Conservation (phyloP, 257 asterid genomes). For the Jacaranda mimosifolia region DNA sequence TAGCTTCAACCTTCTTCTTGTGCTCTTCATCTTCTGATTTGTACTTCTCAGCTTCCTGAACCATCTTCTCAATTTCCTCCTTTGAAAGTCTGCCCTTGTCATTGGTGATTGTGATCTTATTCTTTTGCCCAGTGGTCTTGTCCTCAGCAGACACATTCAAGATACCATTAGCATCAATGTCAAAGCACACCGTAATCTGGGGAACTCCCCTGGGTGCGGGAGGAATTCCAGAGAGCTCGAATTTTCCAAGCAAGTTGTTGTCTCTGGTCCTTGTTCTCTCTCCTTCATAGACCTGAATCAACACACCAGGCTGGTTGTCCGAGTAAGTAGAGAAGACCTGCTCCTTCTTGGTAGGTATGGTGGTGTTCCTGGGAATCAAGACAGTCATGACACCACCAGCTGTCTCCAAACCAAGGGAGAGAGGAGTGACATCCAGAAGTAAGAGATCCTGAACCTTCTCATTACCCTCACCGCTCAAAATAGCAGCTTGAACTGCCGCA, state of each 20-base stretch:
- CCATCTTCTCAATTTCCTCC: conserved; percentile 76
- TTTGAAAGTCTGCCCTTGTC: conserved; percentile 73
- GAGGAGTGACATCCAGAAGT: conserved; percentile 67
- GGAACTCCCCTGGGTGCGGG: conserved; percentile 74
- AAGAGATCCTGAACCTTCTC: conserved; percentile 75
- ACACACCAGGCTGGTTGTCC: conserved; percentile 67
- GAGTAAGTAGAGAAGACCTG: conserved; percentile 69
- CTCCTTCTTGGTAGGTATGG: conserved; percentile 70
- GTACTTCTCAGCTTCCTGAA: conserved; percentile 77
- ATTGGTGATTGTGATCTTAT: conserved; percentile 76
- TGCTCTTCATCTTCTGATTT: conserved; percentile 72
- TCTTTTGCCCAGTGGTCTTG: conserved; percentile 77
- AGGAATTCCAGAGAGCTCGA: conserved; percentile 68
- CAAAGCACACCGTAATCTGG: conserved; percentile 65
- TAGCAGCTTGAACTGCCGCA: conserved; percentile 79
- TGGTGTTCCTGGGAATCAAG: conserved; percentile 62
- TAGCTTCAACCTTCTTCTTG: conserved; percentile 70
- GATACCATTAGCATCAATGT: conserved; percentile 73
- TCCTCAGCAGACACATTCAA: conserved; percentile 77
- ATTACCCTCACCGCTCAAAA: conserved; percentile 69
- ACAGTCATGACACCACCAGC: conserved; percentile 75
- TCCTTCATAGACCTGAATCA: conserved; percentile 71
- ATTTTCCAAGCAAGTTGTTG: conserved; percentile 66
- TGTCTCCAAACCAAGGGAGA: conserved; percentile 65
- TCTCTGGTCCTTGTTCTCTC: conserved; percentile 68